Evolutionary conservation across 2,329 filamentous ascomycete genomes (phyloP).

Genomic region (Immersiporthe knoxdaviesiana): DNA sequence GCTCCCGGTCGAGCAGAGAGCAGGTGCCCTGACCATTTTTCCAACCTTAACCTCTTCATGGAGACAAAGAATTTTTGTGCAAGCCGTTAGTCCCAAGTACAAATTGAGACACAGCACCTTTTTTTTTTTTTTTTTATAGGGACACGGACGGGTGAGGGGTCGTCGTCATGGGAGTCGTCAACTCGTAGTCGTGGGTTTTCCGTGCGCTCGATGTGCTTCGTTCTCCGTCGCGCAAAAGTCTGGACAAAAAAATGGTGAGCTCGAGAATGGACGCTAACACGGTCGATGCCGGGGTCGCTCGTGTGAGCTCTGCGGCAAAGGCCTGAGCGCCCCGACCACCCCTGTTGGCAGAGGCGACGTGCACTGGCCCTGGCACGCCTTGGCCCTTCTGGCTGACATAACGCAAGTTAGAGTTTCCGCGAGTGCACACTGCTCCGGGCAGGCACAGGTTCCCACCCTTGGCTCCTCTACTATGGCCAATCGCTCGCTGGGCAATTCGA

Average conservation of each 20-base stretch:
- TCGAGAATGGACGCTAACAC: conserved; percentile 24
- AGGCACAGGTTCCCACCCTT: conserved; percentile 16
- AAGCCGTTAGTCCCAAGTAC: conserved; percentile 17
- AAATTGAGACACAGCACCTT: conserved; percentile 28
- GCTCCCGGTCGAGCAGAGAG: conserved; percentile 53
- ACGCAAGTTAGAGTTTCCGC: conserved; percentile 16
- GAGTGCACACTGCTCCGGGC: conserved; percentile 19
- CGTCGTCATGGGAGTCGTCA: conserved; percentile 28
- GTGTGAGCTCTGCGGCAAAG: conserved; percentile 32
- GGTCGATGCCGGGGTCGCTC: conserved; percentile 22
- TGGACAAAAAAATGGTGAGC: conserved; percentile 29
- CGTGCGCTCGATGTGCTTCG: conserved; percentile 12
- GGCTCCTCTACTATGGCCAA: conserved; percentile 22
- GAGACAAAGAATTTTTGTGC: conserved; percentile 30
- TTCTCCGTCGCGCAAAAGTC: conserved; percentile 29
- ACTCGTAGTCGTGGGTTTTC: conserved; percentile 9
- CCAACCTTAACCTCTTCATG: conserved; percentile 66
- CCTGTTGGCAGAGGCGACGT: conserved; percentile 3
- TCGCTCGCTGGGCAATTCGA: conserved; percentile 25
- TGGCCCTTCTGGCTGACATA: conserved; percentile 35
- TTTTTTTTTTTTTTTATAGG: too few relatives aligned
- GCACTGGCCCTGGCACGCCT: conserved; percentile 21
- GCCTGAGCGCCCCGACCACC: conserved; percentile 27
- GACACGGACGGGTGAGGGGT: conserved; percentile 21
- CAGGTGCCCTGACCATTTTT: conserved; percentile 63